phyloP scores from a whole-genome alignment of 805 yeast species.

The Jamesozyma lodderae region DNA sequence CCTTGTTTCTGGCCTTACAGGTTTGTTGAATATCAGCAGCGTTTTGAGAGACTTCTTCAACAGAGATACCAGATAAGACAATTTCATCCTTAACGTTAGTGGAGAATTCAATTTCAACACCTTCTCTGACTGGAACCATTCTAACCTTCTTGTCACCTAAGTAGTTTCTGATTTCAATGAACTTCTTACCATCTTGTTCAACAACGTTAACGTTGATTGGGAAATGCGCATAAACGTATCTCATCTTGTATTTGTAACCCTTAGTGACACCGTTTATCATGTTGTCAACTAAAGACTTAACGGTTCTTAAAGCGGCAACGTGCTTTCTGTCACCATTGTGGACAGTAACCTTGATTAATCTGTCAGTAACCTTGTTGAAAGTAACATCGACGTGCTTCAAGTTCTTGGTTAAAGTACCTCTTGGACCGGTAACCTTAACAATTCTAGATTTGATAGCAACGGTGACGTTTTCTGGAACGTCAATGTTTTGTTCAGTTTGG shows the following conservation, averaged over 20 bases:
- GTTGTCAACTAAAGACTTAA: constrained; percentile 89
- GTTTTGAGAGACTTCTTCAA: constrained; percentile 93
- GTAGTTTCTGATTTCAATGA: constrained; percentile 97
- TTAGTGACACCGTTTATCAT: constrained; percentile 96
- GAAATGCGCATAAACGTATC: constrained; percentile 99
- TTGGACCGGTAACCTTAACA: constrained; percentile 91
- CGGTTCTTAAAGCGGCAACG: constrained; percentile 98
- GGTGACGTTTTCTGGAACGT: constrained; percentile 86
- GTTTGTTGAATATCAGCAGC: constrained; percentile 97
- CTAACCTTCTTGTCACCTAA: constrained; percentile 98
- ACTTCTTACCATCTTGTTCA: constrained; percentile 60
- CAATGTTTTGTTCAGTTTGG: constrained; percentile 76
- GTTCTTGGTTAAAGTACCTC: constrained; percentile 88
- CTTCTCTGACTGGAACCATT: constrained; percentile 75
- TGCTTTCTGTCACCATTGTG: constrained; percentile 99
- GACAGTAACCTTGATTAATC: constrained; percentile 84
- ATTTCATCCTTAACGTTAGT: constrained; percentile 89
- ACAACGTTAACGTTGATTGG: constrained; percentile 95
- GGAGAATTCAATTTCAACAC: constrained; percentile 80
- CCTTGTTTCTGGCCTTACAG: constrained; percentile 99
- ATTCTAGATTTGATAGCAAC: constrained; percentile 85
- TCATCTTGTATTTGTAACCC: constrained; percentile 99
- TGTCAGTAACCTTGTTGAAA: constrained; percentile 63
- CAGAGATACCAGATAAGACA: constrained; percentile 59
- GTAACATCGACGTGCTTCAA: constrained; percentile 92